Base-by-base conservation (phyloP, 2,329 filamentous ascomycete species). In the Fusarium nanum region DNA sequence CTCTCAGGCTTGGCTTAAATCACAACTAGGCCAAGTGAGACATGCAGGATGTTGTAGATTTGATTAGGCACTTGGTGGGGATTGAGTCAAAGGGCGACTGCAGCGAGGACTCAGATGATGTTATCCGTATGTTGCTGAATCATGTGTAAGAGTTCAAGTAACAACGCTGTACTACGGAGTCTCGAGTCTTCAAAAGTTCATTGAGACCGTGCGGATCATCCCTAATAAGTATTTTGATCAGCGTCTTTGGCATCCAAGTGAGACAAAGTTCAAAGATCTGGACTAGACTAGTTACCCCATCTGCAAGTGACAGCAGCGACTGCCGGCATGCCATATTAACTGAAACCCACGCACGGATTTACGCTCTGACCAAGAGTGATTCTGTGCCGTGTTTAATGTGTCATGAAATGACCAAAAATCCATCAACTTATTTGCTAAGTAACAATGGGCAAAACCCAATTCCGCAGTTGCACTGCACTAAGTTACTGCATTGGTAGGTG, bases 1-100 rank as follows among this genome's bases (percentile, higher is more conserved):
- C 34, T 37, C 34, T 7, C 34, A 37, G 34, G 34, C 62, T 67
- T 66, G 44, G 62, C 55, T 56, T 61, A 23, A 30, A 54, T 55
- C 56, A 56, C 23, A 28, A 57, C 27, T 30, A 46, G 41, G 57
- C 61, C 37, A 44, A 16, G 22, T 52, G 45, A 64, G 60, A 64
- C 45, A 58, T 50, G 60, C 46, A 27, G 22, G 16, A 58, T 50
- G 22, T 58, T 25, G 34, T 28, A 47, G 49, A 41, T 52, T 40
- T 44, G 28, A 49, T 58, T 50, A 16, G 30, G 14, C 9, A 27
- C 25, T 13, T 32, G 50, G 41, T 61, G 46, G 49, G 41, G 40
- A 23, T 30, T 44, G 23, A 25, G 18, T 37, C 30, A 12, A 47
- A 66, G 44, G 47, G 54, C 12, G 20, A 18, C 49, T 64, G 60